Conservation (phyloP, 805 yeast genomes). For the Wickerhamomyces xylosicus region DNA sequence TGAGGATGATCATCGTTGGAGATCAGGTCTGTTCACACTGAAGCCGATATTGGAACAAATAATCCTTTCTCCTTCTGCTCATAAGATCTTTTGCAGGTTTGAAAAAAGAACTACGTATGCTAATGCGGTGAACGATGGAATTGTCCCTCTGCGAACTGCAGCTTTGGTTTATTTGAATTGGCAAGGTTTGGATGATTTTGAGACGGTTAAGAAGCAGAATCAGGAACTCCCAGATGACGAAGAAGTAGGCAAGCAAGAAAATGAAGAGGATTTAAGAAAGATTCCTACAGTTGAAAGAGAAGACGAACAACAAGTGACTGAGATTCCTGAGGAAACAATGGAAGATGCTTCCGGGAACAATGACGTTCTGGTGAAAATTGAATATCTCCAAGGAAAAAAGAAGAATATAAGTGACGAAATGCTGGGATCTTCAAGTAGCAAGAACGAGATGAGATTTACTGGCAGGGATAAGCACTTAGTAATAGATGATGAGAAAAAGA, state of each 20-base stretch:
- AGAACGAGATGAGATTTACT: too few relatives aligned
- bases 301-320: slow-evolving; percentile 11
- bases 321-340: slow-evolving; percentile 9
- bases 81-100: slow-evolving; percentile 51
- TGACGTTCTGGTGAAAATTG: too few relatives aligned
- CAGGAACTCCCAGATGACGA: slow-evolving; percentile 10
- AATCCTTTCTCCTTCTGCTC: slow-evolving; percentile 62
- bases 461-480: too few relatives aligned
- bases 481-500: too few relatives aligned
- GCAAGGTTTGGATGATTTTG: slow-evolving; percentile 53
- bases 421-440: too few relatives aligned
- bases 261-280: not conserved
- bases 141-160: slow-evolving; percentile 88
- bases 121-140: slow-evolving; percentile 86
- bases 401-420: too few relatives aligned
- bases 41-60: slow-evolving; percentile 66
- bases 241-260: not conserved
- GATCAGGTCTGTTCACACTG: slow-evolving; percentile 14
- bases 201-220: too few relatives aligned
- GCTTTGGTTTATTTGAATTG: slow-evolving; percentile 82
- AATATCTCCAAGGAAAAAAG: too few relatives aligned
- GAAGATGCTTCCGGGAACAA: too few relatives aligned
- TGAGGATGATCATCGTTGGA: too few relatives aligned
- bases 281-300: slow-evolving; percentile 13
- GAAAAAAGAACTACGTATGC: slow-evolving; percentile 75